Evolutionary conservation across 345 rosid genomes (phyloP).

Genomic region (Citrus hindsii): DNA sequence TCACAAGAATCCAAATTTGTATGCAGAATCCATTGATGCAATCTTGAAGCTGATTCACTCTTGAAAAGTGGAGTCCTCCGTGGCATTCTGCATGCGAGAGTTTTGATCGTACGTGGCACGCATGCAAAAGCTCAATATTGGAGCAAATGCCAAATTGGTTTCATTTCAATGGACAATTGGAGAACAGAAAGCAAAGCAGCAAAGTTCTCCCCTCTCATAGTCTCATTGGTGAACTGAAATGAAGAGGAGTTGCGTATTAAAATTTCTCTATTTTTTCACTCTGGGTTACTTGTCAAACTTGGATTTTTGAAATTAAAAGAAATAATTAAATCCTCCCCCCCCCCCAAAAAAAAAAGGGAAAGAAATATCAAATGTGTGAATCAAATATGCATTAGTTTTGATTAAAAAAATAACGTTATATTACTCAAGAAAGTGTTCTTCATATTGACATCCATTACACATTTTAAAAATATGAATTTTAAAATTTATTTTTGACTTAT

Average conservation of each 20-base stretch:
- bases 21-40: not conserved
- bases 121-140: not conserved
- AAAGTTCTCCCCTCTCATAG: too few relatives aligned
- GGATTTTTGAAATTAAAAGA: not conserved
- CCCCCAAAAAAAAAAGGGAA: not conserved
- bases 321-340: not conserved
- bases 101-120: not conserved
- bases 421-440: too few relatives aligned
- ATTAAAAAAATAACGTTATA: too few relatives aligned
- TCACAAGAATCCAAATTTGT: slow-evolving; percentile 8
- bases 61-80: not conserved
- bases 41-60: not conserved
- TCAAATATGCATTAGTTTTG: too few relatives aligned
- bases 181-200: not conserved
- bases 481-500: too few relatives aligned
- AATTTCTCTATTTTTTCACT: not conserved
- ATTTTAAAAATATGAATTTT: too few relatives aligned
- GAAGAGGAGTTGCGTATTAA: not conserved
- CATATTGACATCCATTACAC: too few relatives aligned
- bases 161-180: not conserved
- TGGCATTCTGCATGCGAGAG: slow-evolving; percentile 1
- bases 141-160: not conserved
- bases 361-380: not conserved
- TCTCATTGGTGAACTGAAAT: too few relatives aligned
- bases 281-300: not conserved